Percentiles rank a stretch among this genome's conserved stretches.
These are phyloP conservation scores for Ophiosphaerella herpotricha DNA, from an alignment of 2,329 filamentous ascomycete species.

Conservation along the genomic window DNA sequence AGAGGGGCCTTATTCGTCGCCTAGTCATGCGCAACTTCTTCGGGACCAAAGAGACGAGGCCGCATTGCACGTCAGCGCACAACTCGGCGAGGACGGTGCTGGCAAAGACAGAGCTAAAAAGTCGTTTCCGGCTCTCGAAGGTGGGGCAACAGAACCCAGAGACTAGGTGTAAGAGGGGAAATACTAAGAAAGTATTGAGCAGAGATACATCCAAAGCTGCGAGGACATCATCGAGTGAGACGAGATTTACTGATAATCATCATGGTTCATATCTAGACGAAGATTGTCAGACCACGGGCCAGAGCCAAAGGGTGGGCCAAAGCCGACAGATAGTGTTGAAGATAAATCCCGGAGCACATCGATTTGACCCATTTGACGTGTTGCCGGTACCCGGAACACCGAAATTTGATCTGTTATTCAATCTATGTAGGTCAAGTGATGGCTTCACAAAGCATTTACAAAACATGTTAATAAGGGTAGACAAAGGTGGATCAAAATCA, in stretches of 20 bases:
- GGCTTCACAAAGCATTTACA: background rate
- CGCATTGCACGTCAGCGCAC: conserved; percentile 12
- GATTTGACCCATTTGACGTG: conserved; percentile 31
- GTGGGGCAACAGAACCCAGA: conserved; percentile 5
- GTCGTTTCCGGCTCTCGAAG: conserved; percentile 27
- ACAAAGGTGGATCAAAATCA: conserved; percentile 16
- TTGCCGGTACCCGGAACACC: conserved; percentile 27
- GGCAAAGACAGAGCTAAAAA: conserved; percentile 24
- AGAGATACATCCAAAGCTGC: background rate
- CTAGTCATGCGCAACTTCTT: conserved; percentile 37
- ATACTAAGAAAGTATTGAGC: background rate
- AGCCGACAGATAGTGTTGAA: conserved; percentile 7
- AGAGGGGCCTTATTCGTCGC: conserved; percentile 27
- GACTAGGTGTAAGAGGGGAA: background rate
- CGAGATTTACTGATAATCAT: too few relatives aligned
- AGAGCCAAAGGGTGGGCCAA: background rate
- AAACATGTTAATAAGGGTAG: conserved; percentile 10
- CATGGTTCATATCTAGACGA: background rate
- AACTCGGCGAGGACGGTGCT: conserved; percentile 27
- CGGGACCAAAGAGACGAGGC: conserved; percentile 16
- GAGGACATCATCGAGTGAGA: background rate
- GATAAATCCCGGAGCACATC: conserved; percentile 15
- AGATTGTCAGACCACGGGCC: too few relatives aligned
- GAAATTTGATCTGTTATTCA: conserved; percentile 25
- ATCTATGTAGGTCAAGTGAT: conserved; percentile 22